Percentiles rank a stretch among this genome's conserved stretches.
phyloP scores from a whole-genome alignment of 352 stramenopile genomes.

The Phytopythium delawarense region DNA sequence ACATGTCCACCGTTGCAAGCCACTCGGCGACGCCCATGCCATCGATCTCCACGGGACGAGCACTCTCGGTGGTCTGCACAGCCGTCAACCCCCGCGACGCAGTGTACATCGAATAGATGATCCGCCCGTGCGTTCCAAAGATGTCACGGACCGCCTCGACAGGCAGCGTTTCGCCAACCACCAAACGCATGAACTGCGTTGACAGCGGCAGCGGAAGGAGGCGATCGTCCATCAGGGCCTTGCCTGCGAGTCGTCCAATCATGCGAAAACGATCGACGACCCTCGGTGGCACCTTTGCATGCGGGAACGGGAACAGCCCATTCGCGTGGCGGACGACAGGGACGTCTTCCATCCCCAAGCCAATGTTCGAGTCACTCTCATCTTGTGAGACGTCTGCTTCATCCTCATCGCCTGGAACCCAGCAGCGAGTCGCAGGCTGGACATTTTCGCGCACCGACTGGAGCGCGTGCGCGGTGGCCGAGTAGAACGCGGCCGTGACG shows the following conservation, averaged over 20 bases:
- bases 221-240: slow-evolving; percentile 79
- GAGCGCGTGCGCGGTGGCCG: slow-evolving; percentile 61
- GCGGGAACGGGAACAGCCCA: slow-evolving; percentile 69
- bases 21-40: slow-evolving; percentile 41
- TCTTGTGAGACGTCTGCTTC: slow-evolving; percentile 10
- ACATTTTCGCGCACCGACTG: slow-evolving; percentile 51
- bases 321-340: slow-evolving; percentile 73
- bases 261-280: slow-evolving; percentile 73
- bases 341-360: slow-evolving; percentile 20
- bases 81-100: slow-evolving; percentile 26
- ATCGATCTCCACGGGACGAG: slow-evolving; percentile 43
- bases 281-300: slow-evolving; percentile 21
- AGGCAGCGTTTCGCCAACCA: slow-evolving; percentile 55
- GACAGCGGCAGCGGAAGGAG: slow-evolving; percentile 73
- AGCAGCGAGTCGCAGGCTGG: slow-evolving; percentile 31
- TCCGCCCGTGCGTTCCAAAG: slow-evolving; percentile 61
- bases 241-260: slow-evolving; percentile 76
- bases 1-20: slow-evolving; percentile 62
- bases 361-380: slow-evolving; percentile 6
- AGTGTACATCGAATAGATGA: slow-evolving; percentile 53
- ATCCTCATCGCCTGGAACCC: slow-evolving; percentile 54
- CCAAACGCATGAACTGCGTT: slow-evolving; percentile 70
- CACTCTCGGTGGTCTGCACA: slow-evolving; percentile 10
- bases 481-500: slow-evolving; percentile 85
- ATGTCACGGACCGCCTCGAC: slow-evolving; percentile 50